Conservation (phyloP, 2,329 filamentous ascomycete species). For the Scedosporium apiospermum region DNA sequence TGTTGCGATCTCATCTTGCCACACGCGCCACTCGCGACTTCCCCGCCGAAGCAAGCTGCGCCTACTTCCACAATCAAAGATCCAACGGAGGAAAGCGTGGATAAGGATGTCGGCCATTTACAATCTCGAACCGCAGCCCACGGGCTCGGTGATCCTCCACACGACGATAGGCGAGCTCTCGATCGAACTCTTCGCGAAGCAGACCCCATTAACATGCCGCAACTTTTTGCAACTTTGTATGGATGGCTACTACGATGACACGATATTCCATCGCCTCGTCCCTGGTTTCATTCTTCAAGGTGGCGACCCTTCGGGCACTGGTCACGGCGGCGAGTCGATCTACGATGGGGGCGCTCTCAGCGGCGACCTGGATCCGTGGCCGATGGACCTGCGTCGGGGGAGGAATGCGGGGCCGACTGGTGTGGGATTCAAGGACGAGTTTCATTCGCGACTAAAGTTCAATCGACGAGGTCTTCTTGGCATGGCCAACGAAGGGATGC, state of each 20-base stretch:
- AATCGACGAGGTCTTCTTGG: constrained; percentile 82
- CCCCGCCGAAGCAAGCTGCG: not conserved
- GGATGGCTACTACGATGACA: constrained; percentile 91
- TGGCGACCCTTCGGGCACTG: constrained; percentile 87
- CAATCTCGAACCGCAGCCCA: constrained; percentile 85
- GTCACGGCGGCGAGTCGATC: constrained; percentile 84
- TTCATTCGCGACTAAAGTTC: constrained; percentile 87
- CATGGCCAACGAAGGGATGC: constrained; percentile 84
- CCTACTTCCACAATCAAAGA: not conserved
- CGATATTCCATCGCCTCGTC: constrained; percentile 86
- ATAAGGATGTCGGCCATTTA: constrained; percentile 74
- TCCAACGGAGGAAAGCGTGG: not conserved
- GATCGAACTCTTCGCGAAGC: constrained; percentile 90
- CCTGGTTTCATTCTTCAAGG: constrained; percentile 91
- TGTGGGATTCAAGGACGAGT: constrained; percentile 68
- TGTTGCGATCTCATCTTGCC: too few species aligned
- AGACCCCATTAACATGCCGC: constrained; percentile 80
- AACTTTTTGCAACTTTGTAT: constrained; percentile 95
- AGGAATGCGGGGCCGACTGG: constrained; percentile 50
- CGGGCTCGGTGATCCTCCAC: constrained; percentile 81
- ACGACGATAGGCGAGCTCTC: constrained; percentile 84
- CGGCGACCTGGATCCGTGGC: constrained; percentile 63
- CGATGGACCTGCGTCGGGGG: constrained; percentile 55
- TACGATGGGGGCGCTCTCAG: constrained; percentile 75
- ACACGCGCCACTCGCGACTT: too few species aligned